Conservation (phyloP, 2,329 filamentous ascomycete species). For the Aspergillus unguis region DNA sequence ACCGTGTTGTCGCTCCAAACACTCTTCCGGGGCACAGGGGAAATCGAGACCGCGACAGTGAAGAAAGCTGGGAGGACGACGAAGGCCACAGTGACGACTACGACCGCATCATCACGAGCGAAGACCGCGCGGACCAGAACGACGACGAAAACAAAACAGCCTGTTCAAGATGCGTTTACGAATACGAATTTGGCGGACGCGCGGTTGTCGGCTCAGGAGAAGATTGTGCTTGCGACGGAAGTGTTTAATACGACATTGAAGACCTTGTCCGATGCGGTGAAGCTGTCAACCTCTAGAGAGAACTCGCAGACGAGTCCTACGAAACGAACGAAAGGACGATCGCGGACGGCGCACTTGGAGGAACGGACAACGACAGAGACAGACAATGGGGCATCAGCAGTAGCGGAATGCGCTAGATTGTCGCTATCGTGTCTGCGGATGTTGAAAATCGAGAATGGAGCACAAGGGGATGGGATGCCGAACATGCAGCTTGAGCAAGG, state of each 20-base stretch:
- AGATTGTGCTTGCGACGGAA: slow-evolving; percentile 44
- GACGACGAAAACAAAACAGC: slow-evolving; percentile 24
- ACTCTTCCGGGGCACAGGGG: slow-evolving; percentile 32
- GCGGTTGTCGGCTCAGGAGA: slow-evolving; percentile 36
- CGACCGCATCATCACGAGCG: slow-evolving; percentile 21
- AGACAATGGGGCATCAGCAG: slow-evolving; percentile 27
- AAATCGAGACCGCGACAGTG: slow-evolving; percentile 19
- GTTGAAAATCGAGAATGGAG: slow-evolving; percentile 31
- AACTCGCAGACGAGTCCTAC: slow-evolving; percentile 28
- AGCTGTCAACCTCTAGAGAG: slow-evolving; percentile 19
- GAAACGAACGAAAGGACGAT: slow-evolving; percentile 26
- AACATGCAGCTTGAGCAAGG: slow-evolving; percentile 44
- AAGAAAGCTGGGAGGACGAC: slow-evolving; percentile 25
- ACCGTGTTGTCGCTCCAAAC: slow-evolving; percentile 40
- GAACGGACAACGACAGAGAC: slow-evolving; percentile 12
- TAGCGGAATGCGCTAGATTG: slow-evolving; percentile 41
- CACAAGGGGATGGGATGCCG: slow-evolving; percentile 20
- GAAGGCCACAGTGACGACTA: slow-evolving; percentile 20
- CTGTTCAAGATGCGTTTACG: slow-evolving; percentile 23
- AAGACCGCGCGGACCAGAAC: slow-evolving; percentile 17
- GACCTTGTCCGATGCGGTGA: slow-evolving; percentile 40
- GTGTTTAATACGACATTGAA: slow-evolving; percentile 46
- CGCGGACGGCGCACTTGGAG: slow-evolving; percentile 12
- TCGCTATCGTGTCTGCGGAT: slow-evolving; percentile 39
- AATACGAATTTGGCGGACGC: slow-evolving; percentile 26